Conservation (phyloP, 345 rosid genomes). For the Populus simonii region DNA sequence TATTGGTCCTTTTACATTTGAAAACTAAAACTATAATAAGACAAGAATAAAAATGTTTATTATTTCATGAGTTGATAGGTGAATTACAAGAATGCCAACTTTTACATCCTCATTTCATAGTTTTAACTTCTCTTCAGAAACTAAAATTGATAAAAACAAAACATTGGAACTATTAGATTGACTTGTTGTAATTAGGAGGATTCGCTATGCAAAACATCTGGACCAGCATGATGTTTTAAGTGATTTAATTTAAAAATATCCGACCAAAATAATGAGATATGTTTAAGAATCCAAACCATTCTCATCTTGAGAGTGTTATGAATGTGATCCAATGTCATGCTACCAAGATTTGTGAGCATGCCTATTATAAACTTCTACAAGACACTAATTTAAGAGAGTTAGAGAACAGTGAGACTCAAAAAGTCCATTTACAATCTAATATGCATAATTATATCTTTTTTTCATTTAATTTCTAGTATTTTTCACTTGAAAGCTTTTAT, state of each 20-base stretch:
- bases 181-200: conserved; percentile 88
- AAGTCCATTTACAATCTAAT: neutral
- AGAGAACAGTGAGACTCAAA: neutral
- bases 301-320: conserved; percentile 89
- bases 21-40: too few relatives aligned
- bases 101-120: conserved; percentile 75
- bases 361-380: conserved; percentile 88
- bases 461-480: neutral
- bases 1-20: too few relatives aligned
- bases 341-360: conserved; percentile 93
- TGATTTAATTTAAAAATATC: neutral
- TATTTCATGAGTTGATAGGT: neutral
- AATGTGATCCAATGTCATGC: conserved; percentile 84
- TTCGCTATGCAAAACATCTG: conserved; percentile 96
- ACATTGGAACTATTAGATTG: conserved; percentile 87
- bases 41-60: too few relatives aligned
- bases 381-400: conserved; percentile 20
- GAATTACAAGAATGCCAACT: neutral
- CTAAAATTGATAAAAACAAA: conserved; percentile 67
- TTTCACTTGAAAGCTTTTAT: neutral
- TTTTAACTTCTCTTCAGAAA: conserved; percentile 85
- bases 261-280: neutral
- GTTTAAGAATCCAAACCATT: neutral
- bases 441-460: neutral
- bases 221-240: conserved; percentile 9